Evolutionary conservation across 2,329 filamentous ascomycete genomes (phyloP), one percentile per base, ranked within the genome.

Genomic region (Dryadomyces quercus-mongolicae): DNA sequence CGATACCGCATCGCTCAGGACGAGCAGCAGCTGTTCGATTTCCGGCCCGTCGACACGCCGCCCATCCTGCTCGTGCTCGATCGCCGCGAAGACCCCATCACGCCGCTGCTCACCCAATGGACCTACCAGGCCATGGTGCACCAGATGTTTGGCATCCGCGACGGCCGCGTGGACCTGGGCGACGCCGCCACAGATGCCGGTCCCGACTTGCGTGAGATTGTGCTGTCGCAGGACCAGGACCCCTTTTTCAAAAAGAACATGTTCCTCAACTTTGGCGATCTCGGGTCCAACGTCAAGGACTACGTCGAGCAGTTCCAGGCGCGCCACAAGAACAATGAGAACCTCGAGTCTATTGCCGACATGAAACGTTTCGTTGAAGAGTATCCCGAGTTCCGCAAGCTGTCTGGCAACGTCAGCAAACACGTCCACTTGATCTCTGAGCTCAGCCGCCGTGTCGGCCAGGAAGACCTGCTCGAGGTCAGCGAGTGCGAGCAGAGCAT

Each of bases 61-160:
- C 93, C 94, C 0, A 91, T 98, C 61, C 75, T 98, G 15, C 76
- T 98, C 38, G 81, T 98, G 53, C 71, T 98, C 34, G 93, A 98
- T 69, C 82, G 93, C 45, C 81, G 93, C 67, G 91, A 96, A 65
- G 93, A 98, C 63, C 92, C 93, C 0, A 86, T 97, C 51, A 98
- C 93, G 3, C 93, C 93, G 0, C 73, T 98, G 12, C 77, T 98
- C 50, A 95, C 90, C 2, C 93, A 98, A 67, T 98, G 93, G 93
- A 98, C 93, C 25, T 98, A 98, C 65, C 93, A 98, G 70, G 93
- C 93, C n/a, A 98, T 98, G 91, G 93, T 98, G 0, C 93, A 98
- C 66, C 93, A 98, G 64, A 73, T 97, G 2, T 75, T 98, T 13
- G 93, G 93, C 5, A 95, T 98, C 60, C 81, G 87, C 56, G 97